These are phyloP conservation scores for Pelargonium myrrhifolium DNA, from an alignment of 441 rosid species.

Conservation along the genomic window DNA sequence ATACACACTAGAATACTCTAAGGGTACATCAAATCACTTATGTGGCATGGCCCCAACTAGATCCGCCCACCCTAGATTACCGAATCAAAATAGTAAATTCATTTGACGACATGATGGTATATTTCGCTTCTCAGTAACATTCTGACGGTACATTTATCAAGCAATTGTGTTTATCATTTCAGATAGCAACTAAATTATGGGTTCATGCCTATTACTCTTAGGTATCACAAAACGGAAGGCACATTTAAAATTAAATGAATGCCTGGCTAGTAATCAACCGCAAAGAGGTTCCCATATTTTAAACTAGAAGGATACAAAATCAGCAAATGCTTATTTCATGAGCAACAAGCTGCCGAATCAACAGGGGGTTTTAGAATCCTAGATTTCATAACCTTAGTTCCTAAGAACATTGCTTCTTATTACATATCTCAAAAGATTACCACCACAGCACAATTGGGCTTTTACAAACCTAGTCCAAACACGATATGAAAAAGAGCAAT, in stretches of 20 bases:
- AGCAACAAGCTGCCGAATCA: background rate
- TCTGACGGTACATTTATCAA: background rate
- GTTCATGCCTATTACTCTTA: background rate
- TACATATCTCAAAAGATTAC: background rate
- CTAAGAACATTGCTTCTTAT: background rate
- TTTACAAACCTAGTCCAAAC: background rate
- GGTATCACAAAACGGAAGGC: background rate
- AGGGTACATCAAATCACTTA: background rate
- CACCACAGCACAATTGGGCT: background rate
- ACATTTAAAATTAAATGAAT: background rate
- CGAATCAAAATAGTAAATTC: background rate
- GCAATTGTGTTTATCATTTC: background rate
- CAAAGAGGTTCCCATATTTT: background rate
- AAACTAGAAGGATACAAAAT: background rate
- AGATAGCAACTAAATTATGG: background rate
- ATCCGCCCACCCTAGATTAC: background rate
- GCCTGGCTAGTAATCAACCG: background rate
- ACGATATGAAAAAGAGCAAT: background rate
- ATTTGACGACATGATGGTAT: background rate
- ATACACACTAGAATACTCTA: background rate
- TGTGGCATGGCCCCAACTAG: background rate
- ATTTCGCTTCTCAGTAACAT: background rate
- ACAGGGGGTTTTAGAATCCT: background rate
- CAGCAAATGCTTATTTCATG: background rate
- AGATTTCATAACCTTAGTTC: background rate